Evolutionary conservation across 805 yeast genomes (phyloP), one percentile per base, ranked within the genome.

Genomic region (Saccharomyces mikatae): DNA sequence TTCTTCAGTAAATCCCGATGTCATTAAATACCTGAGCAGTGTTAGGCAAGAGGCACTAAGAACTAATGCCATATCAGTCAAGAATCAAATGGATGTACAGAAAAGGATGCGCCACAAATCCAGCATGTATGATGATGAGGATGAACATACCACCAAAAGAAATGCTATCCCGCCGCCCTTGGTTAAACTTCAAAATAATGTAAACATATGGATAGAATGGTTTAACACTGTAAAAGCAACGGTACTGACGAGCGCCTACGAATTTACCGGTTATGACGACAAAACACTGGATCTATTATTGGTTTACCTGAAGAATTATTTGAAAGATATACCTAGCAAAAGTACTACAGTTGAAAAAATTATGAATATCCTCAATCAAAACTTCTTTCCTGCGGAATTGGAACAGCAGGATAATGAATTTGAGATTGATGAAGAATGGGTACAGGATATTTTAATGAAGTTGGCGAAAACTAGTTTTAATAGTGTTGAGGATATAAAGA

Each of bases 41-140:
- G 73, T 69, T 11, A 58, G 68, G 46, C 51, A 49, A 13, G 70
- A 69, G 54, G 71, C 73, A 2, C 41, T 67, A 29, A 56, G 59
- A 9, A 67, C 67, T 1, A 55, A 50, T 28, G 63, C 47, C n/a
- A 49, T 49, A 28, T 47, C 54, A 6, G 17, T 2, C 3, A 46
- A 10, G 11, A 21, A 41, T 27, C 10, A 5, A 1, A 28, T 17
- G 44, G 24, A 29, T 22, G 10, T 21, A n/a, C 21, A 22, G 10
- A 14, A 36, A 30, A 31, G 41, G 14, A 41, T 48, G 14, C 55
- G 48, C 27, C 61, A 59, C 48, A 48, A 41, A 8, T 67, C 69
- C 2, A 55, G 57, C n/a, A 58, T 65, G 46, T 65, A 65, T 46
- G 69, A 65, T 53, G 69, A 65, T 47, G 62, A 51, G 5, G 52